Conservation (phyloP, 163 green algal genomes). For the Prototheca cutis region DNA sequence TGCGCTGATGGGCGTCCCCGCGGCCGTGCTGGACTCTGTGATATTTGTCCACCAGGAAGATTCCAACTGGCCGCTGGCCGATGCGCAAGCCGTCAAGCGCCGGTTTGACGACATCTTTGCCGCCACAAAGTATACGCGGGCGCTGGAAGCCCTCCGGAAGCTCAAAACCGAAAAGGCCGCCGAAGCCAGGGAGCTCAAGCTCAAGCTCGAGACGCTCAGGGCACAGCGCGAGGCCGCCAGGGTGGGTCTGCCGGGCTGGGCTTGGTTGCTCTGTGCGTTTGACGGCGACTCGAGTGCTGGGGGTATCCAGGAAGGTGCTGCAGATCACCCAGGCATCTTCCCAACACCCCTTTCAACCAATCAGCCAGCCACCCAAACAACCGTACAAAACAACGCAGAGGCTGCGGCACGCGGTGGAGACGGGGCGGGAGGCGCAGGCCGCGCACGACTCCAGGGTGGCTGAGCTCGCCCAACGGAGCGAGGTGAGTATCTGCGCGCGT, state of each 20-base stretch:
- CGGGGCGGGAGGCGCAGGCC: conserved; percentile 9
- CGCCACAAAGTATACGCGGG: conserved; percentile 89
- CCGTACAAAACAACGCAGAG: too few species aligned
- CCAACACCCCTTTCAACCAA: too few species aligned
- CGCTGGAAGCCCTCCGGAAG: conserved; percentile 80
- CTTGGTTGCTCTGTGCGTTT: too few species aligned
- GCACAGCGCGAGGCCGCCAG: conserved; percentile 32
- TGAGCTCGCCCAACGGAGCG: conserved; percentile 30
- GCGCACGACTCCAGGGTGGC: conserved; percentile 25
- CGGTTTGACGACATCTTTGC: conserved; percentile 98
- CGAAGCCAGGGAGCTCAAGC: conserved; percentile 51
- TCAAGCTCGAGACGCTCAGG: conserved; percentile 54
- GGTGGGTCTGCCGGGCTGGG: not conserved
- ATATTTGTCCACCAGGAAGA: conserved; percentile 99
- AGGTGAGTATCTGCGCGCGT: too few species aligned
- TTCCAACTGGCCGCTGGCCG: conserved; percentile 91
- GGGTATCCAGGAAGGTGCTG: too few species aligned
- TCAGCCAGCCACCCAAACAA: too few species aligned
- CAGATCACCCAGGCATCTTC: too few species aligned
- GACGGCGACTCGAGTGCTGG: too few species aligned
- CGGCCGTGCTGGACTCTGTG: conserved; percentile 96
- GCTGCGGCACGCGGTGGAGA: conserved; percentile 31
- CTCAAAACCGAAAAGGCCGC: conserved; percentile 60
- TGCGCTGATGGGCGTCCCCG: conserved; percentile 87
- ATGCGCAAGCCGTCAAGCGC: conserved; percentile 74